A percentile compares a stretch with the other conserved stretches of the same genome.
Evolutionary conservation across 768 basidiomycete genomes (phyloP).

Genomic region (Hysterangium stoloniferum): DNA sequence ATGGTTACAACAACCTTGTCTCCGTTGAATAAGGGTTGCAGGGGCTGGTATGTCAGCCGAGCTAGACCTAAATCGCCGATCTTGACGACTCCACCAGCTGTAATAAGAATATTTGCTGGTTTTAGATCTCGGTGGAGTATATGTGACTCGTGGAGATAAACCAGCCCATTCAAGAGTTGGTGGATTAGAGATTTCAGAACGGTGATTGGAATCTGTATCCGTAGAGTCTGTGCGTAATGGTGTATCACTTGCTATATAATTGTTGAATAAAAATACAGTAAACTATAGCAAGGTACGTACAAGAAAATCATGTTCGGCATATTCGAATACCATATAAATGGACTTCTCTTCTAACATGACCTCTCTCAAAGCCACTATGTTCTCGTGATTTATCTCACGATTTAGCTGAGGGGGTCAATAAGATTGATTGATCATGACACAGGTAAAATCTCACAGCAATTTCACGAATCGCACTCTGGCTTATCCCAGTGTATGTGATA

Average conservation of each 20-base stretch:
- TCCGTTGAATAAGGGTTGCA: conserved; percentile 85
- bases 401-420: conserved; percentile 52
- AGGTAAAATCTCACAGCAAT: conserved; percentile 63
- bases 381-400: conserved; percentile 83
- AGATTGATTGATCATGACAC: background rate
- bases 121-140: conserved; percentile 96
- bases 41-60: conserved; percentile 80
- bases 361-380: conserved; percentile 85
- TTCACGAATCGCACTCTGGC: conserved; percentile 94
- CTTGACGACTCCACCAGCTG: conserved; percentile 80
- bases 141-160: conserved; percentile 95
- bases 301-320: conserved; percentile 97
- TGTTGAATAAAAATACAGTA: background rate
- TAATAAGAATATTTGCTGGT: conserved; percentile 97
- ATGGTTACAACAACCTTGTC: conserved; percentile 99
- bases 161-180: conserved; percentile 88
- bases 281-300: conserved; percentile 39
- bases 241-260: conserved; percentile 88
- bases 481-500: conserved; percentile 92
- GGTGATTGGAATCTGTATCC: conserved; percentile 60
- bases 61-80: conserved; percentile 98
- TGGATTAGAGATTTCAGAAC: conserved; percentile 91
- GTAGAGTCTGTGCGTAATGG: conserved; percentile 88
- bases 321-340: conserved; percentile 99
- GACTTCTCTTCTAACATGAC: conserved; percentile 97